Percentiles rank a stretch among this genome's conserved stretches.
Conservation (phyloP, 805 yeast species). For the Ogataea pignaliae region DNA sequence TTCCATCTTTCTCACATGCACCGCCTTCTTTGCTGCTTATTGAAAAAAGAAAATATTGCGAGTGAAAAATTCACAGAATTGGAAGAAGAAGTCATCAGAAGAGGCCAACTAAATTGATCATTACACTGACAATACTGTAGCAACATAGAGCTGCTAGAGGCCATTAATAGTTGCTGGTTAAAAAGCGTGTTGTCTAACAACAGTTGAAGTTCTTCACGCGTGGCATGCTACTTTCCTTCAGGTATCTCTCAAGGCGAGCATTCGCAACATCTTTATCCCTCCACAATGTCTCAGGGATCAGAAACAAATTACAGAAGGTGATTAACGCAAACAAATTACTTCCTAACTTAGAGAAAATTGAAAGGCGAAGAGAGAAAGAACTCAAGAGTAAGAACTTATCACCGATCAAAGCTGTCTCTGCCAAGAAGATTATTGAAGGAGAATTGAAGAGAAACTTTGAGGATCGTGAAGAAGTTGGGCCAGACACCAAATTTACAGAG, state of each 20-base stretch:
- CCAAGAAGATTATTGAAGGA: conserved; percentile 19
- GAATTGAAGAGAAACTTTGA: conserved; percentile 16
- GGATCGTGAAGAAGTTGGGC: conserved; percentile 16
- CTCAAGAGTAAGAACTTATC: conserved; percentile 16
- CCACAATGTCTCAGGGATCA: not conserved
- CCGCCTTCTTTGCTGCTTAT: no score
- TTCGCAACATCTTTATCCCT: not conserved
- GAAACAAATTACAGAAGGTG: conserved; percentile 12
- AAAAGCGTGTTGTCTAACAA: no score
- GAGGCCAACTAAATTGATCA: no score
- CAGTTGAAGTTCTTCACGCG: no score
- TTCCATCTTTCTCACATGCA: no score
- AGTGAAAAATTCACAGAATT: no score
- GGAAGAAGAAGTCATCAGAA: no score
- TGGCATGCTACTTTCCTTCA: not conserved
- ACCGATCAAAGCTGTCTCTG: conserved; percentile 26
- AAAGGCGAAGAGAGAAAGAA: conserved; percentile 4
- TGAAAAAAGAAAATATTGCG: no score
- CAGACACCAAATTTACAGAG: conserved; percentile 21
- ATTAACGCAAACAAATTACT: conserved; percentile 7
- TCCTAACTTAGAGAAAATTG: conserved; percentile 4
- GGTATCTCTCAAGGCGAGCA: not conserved
- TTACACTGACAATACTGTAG: no score
- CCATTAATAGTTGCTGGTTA: no score
- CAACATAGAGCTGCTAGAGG: no score